phyloP scores from a whole-genome alignment of 345 rosid species.

The Populus euphratica region DNA sequence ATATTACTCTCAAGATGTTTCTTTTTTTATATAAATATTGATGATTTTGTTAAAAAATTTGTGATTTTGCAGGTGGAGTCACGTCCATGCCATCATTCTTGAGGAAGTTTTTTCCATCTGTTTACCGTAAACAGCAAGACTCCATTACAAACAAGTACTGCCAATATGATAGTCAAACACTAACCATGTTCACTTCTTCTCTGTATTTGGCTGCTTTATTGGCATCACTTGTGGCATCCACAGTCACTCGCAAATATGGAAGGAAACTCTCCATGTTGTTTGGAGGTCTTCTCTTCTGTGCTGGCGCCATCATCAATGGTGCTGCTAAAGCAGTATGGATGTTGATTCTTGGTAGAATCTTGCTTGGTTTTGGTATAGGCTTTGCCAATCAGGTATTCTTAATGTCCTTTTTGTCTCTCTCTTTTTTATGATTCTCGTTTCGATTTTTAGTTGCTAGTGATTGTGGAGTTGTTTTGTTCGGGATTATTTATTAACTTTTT shows the following conservation, averaged over 20 bases:
- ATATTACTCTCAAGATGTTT: neutral
- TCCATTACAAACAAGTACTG: constrained; percentile 68
- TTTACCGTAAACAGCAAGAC: constrained; percentile 46
- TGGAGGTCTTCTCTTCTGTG: constrained; percentile 76
- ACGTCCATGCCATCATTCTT: constrained; percentile 77
- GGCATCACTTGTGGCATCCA: constrained; percentile 75
- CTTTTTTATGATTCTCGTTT: neutral
- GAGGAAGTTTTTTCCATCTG: constrained; percentile 63
- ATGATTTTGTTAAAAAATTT: neutral
- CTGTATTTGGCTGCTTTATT: constrained; percentile 80
- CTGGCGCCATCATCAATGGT: constrained; percentile 86
- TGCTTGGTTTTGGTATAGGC: constrained; percentile 96
- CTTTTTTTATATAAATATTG: neutral
- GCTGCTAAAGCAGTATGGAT: constrained; percentile 74
- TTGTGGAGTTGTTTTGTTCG: neutral
- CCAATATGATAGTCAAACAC: constrained; percentile 58
- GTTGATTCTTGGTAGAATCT: constrained; percentile 80
- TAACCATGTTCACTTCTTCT: constrained; percentile 91
- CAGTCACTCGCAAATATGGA: constrained; percentile 70
- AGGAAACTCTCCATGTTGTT: constrained; percentile 79
- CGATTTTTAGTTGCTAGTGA: neutral
- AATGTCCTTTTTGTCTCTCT: neutral
- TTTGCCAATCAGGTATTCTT: constrained; percentile 88
- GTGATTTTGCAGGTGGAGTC: constrained; percentile 65
- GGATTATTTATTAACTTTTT: neutral